phyloP scores from a whole-genome alignment of 2,329 filamentous ascomycete species.

The Venturia aucupariae region DNA sequence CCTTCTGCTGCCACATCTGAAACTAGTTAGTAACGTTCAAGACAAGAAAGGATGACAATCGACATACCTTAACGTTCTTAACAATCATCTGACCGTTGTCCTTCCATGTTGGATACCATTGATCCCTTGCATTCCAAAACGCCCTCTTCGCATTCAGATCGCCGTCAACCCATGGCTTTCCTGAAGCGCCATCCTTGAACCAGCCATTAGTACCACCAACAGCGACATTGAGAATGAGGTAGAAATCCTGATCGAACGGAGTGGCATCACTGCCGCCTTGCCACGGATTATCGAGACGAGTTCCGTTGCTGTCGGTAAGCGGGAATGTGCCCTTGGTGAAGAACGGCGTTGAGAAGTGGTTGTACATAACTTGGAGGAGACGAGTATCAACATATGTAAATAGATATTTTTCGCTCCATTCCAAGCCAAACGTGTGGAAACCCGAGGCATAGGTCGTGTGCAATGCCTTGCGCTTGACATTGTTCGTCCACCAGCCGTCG shows the following conservation, averaged over 20 bases:
- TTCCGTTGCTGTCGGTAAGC: conserved; percentile 54
- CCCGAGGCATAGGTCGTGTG: conserved; percentile 62
- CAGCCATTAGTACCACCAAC: conserved; percentile 75
- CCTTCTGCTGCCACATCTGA: conserved; percentile 39
- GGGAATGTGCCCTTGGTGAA: conserved; percentile 64
- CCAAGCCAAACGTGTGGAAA: conserved; percentile 71
- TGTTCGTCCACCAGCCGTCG: conserved; percentile 77
- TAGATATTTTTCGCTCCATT: conserved; percentile 82
- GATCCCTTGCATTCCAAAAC: conserved; percentile 61
- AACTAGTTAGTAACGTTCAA: neutral
- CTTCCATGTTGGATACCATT: conserved; percentile 65
- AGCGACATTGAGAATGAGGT: conserved; percentile 65
- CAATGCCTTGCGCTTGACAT: conserved; percentile 63
- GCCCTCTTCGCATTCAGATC: conserved; percentile 59
- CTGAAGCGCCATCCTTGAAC: conserved; percentile 63
- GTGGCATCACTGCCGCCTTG: conserved; percentile 51
- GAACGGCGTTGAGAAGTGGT: conserved; percentile 57
- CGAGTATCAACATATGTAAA: conserved; percentile 80
- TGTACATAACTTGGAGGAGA: conserved; percentile 71
- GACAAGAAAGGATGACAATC: conserved; percentile 36
- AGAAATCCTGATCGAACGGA: conserved; percentile 69
- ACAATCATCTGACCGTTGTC: conserved; percentile 55
- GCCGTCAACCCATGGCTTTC: conserved; percentile 72
- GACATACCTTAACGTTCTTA: conserved; percentile 60
- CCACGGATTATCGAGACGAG: conserved; percentile 56